Evolutionary conservation across 345 rosid species (phyloP), one percentile per base, ranked within the genome.

Genomic region (Aegle marmelos): DNA sequence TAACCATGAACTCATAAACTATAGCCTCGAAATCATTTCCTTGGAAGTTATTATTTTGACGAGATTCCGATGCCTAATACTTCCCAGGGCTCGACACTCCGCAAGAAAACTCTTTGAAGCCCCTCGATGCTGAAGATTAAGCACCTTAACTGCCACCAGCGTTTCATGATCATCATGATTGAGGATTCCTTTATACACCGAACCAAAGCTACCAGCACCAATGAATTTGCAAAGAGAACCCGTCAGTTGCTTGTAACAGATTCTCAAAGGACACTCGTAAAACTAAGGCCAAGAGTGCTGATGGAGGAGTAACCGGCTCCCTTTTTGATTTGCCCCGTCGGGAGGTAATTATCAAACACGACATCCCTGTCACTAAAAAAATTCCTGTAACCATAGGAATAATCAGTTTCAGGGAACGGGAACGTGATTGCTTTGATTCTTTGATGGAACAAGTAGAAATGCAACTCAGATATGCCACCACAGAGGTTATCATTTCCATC

Each of bases 1-100:
- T 78, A 1, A 9, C 53, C 72, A 65, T 72, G 30, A 67, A 79
- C 25, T 76, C 79, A 9, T 45, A 79, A n/a, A 86, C 79, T 5
- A 86, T 24, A 37, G 89, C 86, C 64, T 74, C 76, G 77, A 85
- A 85, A 45, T 75, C 84, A 62, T 56, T 57, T 2, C 82, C 85
- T 50, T 68, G 28, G 10, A 57, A 21, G 83, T 79, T 41, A 81
- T 24, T 34, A 86, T 56, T 48, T 85, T 82, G 22, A 78, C 68
- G 8, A 82, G 79, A 78, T 85, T 80, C 2, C 88, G 75, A 22
- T 83, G 86, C 27, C 85, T 62, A 37, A 79, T 39, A 6, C 77
- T 76, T 2, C 73, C 28, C 25, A 86, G 13, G 4, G 83, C 78
- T 60, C 79, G 71, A 11, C 88, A 83, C 50, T 86, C 80, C 4